Base-by-base conservation (phyloP, 805 yeast genomes). In the Starmerella bombicola region DNA sequence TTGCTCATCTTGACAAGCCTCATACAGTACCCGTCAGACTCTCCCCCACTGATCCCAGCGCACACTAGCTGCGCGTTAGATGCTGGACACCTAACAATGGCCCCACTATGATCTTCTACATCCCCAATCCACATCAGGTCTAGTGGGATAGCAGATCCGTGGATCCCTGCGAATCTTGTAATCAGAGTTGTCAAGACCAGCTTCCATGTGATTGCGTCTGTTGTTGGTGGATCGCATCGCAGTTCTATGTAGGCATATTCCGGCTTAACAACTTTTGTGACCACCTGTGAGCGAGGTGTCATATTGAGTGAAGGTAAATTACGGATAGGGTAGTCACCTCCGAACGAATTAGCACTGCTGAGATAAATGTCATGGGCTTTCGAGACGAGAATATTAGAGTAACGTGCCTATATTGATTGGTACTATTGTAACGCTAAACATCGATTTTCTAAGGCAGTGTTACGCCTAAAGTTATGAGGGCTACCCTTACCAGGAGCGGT, bases 161-260 rank as follows among this genome's bases (percentile, higher is more conserved):
- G 43, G 6, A 51, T 24, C 2, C 64, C 64, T 6, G 51, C 49
- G 35, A 50, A 53, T 33, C 45, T 38, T 8, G 41, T 16, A 25
- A 60, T 26, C 15, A 56, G 49, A 3, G 43, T 31, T 15, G 40
- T 30, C 10, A 57, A 42, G 17, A 51, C 30, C 23, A 58, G 41
- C 35, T 49, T 46, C 63, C 63, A 60, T 3, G 61, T 51, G 20
- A 60, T 38, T 20, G 47, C 30, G 36, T 60, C 63, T 15, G 52
- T 28, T 1, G 37, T 37, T 5, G 32, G 34, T 3, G 53, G 51
- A 5, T 37, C 45, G 13, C 49, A 38, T 21, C 40, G 30, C 24
- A 58, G 40, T 45, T 52, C 53, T 36, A 60, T 33, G 38, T 59
- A 60, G 12, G 55, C 57, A 51, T 54, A 56, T 37, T 60, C 62